Conservation (phyloP, 2,329 filamentous ascomycete genomes). For the Neopestalotiopsis clavispora region DNA sequence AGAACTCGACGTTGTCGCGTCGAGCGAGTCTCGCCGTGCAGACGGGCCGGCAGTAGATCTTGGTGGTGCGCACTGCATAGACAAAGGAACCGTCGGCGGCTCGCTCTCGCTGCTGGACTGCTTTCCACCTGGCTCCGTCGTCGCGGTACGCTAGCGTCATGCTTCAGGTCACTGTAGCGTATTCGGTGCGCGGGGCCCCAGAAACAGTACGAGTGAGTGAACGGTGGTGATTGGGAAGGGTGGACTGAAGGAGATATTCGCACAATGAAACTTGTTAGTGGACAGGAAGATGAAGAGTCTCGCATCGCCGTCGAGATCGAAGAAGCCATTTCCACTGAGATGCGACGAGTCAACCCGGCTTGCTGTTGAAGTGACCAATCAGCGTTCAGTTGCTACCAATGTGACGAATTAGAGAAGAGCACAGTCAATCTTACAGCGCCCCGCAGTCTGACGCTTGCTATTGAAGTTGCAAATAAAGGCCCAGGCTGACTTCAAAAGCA, state of each 20-base stretch:
- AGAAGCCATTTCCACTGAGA: not conserved
- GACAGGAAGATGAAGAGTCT: no score
- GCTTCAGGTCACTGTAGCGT: no score
- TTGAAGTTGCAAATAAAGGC: not conserved
- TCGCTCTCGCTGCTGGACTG: not conserved
- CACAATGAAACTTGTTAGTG: no score
- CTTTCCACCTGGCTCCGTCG: not conserved
- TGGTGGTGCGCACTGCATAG: slow-evolving; percentile 49
- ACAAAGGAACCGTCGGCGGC: slow-evolving; percentile 37
- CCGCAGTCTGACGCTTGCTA: not conserved
- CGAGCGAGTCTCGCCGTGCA: slow-evolving; percentile 66
- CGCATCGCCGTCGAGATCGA: no score
- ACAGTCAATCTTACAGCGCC: not conserved
- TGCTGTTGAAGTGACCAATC: slow-evolving; percentile 11
- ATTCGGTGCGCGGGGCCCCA: no score
- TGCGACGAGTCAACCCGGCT: not conserved
- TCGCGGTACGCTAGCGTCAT: not conserved
- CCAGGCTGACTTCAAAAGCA: not conserved
- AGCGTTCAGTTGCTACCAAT: not conserved
- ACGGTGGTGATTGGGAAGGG: no score
- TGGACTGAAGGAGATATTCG: no score
- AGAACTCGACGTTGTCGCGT: slow-evolving; percentile 64
- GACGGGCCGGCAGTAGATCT: slow-evolving; percentile 63
- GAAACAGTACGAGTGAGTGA: no score
- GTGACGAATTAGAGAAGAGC: not conserved